Base-by-base conservation (phyloP, 2,329 filamentous ascomycete genomes). In the Nemania sp. region DNA sequence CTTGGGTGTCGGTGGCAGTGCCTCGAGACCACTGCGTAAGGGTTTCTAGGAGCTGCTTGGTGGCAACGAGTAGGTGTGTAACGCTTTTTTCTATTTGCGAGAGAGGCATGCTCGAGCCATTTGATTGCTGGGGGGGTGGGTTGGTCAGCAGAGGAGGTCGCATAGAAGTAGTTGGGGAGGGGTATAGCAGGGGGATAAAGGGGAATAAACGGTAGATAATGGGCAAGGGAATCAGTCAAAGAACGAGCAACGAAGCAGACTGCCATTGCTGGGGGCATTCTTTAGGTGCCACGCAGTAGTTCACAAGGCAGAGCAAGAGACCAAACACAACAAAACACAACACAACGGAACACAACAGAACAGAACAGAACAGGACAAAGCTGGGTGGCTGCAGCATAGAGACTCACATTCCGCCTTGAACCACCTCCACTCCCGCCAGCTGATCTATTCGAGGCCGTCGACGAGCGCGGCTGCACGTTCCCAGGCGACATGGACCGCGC, bases 51-150 rank as follows among this genome's bases (percentile, higher is more conserved):
- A 99, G 87, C 77, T 98, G 93, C 76, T 99, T 99, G 35, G 95
- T 99, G 37, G 95, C 95, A 67, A 99, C 94, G 37, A 99, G 87
- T 46, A 99, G 89, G 75, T 99, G 95, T 11, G 94, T 97, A 66
- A 99, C 95, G 75, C 93, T 97, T 81, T 97, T 98, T 80, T 99
- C 95, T 77, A 99, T 99, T 76, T 97, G 94, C 54, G 94, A 97
- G 68, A 99, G 84, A 68, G 84, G 84, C 71, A 85, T 91, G 82
- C 81, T 91, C 81, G 80, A 87, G 80, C 77, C 87, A 81, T 89
- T 90, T 72, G 70, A 70, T 67, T 73, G 69, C 69, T 68, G 65
- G 29, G 54, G 60, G 2, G 29, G 11, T 35, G 47, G 48, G 15
- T 21, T 65, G 34, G 68, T 70, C 54, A 71, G 54, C 52, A 65